Conservation (phyloP, 2,329 filamentous ascomycete genomes). For the Ophiocordyceps sinensis region DNA sequence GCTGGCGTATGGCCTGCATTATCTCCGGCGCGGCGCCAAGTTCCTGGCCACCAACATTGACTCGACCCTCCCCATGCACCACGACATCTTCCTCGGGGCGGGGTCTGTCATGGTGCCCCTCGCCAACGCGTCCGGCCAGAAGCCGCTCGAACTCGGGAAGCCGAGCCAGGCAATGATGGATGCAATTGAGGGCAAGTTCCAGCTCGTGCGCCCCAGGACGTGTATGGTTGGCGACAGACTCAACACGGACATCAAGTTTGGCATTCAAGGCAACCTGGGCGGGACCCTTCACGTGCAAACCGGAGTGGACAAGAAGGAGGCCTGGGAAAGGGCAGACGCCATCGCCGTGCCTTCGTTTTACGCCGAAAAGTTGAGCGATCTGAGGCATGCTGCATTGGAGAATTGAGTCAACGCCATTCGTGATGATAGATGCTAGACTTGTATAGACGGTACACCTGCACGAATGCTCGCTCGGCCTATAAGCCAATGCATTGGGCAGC, state of each 20-base stretch:
- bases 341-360: conserved; percentile 66
- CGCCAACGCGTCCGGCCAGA: conserved; percentile 51
- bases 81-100: conserved; percentile 80
- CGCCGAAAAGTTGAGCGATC: conserved; percentile 70
- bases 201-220: conserved; percentile 66
- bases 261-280: conserved; percentile 76
- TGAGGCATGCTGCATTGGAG: conserved; percentile 24
- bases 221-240: conserved; percentile 95
- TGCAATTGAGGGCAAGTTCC: conserved; percentile 89
- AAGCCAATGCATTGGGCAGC: not conserved
- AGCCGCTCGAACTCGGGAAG: conserved; percentile 75
- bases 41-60: conserved; percentile 93
- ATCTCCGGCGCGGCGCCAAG: conserved; percentile 64
- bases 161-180: conserved; percentile 99
- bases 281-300: conserved; percentile 86
- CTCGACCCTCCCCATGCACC: conserved; percentile 70
- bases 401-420: not conserved
- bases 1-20: conserved; percentile 70
- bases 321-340: conserved; percentile 58
- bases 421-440: conserved; percentile 1
- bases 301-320: conserved; percentile 73
- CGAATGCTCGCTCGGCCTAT: not conserved
- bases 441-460: not conserved
- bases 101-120: conserved; percentile 71
- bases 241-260: conserved; percentile 94